Base-by-base conservation (phyloP, 179 eudicot genomes). In the Spergularia azorica region DNA sequence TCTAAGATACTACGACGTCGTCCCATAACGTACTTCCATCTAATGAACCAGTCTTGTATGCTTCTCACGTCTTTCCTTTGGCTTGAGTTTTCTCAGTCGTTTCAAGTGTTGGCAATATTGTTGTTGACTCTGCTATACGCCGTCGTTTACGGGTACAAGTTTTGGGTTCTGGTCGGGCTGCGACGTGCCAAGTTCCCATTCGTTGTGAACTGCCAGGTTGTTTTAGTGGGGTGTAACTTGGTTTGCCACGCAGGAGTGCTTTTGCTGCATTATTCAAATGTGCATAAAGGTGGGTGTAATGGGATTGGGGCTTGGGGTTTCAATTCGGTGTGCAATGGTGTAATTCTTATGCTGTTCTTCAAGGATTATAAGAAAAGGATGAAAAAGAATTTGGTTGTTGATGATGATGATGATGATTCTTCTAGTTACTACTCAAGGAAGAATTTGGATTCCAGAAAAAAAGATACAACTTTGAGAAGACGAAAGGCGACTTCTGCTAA, bases 61-160 rank as follows among this genome's bases (percentile, higher is more conserved):
- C 61, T 89, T 17, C 58, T 78, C 43, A 86, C 79, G 83, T 72
- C 88, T 1, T 89, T 87, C 52, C 62, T 89, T 0, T 87, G 90
- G 92, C 88, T 89, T 5, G 92, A 89, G 26, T 89, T 87, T 76
- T 84, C 89, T 17, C 92, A 89, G 55, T 89, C 92, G 6, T 87
- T 84, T 67, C 92, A 89, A 77, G 90, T 87, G 8, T 20, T 89
- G 3, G 89, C 84, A 1, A 86, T 89, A 6, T 52, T 87, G 7
- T 54, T 83, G 3, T 79, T 83, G 59, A 86, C 83, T 4, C 15
- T 75, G 14, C 50, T 82, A 1, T 83, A 87, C 68, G 64, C 82
- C 1, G 61, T 86, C 26, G 88, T 86, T 3, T 83, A 84, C 50
- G 90, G 81, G 67, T 86, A 83, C 56, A 67, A 85, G 54, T 84